Base-by-base conservation (phyloP, 2,329 filamentous ascomycete species). In the Zopfia rhizophila region DNA sequence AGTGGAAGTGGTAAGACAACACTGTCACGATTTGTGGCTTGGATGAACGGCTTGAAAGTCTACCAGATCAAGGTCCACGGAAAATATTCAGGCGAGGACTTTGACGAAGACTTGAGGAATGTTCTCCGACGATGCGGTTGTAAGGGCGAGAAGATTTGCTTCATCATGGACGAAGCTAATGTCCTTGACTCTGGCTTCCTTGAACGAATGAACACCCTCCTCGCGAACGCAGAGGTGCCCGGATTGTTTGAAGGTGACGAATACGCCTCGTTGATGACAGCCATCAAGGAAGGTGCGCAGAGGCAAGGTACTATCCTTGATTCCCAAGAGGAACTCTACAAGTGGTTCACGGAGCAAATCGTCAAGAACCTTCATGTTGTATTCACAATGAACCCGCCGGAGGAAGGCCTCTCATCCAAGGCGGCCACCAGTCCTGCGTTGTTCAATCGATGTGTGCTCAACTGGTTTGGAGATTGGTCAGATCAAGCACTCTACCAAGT, bases 21-120 rank as follows among this genome's bases (percentile, higher is more conserved):
- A 0, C 77, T 99, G 10, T 97, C 95, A 22, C 88, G 95, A 45
- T 99, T 99, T 56, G 94, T 99, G 50, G 94, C 94, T 33, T 99
- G 94, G 94, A 99, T 99, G 94, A 99, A 99, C 65, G 95, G 95
- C 48, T 81, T 99, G 50, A 96, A 93, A 70, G 92, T 99, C 28
- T 99, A 97, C 82, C 94, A 99, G 76, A 99, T 99, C 82, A 99
- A 99, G 80, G 94, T 99, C 0, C 94, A 99, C 65, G 94, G 94
- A 56, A 97, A 93, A 69, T 99, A 99, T 75, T 97, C 94, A 12
- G 90, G 90, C 2, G 94, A 97, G 69, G 94, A 99, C 75, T 99
- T 99, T 67, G 94, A 99, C 67, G 95, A 99, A 47, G 94, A 99
- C 72, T 79, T 99, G 24, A 85, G 95, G 56, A 93, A 92, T 67